Conservation (phyloP, 305 asterid genomes). For the Solanum hybrid region DNA sequence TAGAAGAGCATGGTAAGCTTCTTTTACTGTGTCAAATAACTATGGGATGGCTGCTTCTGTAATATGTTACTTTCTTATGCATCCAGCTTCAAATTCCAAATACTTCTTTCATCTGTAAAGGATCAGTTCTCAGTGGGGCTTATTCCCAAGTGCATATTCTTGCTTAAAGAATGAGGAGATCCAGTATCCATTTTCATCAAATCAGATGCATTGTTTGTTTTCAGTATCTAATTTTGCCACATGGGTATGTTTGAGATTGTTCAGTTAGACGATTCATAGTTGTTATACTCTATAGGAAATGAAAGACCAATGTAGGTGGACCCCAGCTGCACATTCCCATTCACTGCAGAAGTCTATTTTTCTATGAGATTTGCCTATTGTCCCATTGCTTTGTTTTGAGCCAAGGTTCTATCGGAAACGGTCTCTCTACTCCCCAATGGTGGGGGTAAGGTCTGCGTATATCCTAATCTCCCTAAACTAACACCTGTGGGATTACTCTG, state of each 20-base stretch:
- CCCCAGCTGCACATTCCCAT: not conserved
- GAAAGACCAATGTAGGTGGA: not conserved
- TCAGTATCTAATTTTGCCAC: not conserved
- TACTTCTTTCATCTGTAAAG: not conserved
- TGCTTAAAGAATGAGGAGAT: not conserved
- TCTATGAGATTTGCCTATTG: not conserved
- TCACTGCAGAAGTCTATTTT: not conserved
- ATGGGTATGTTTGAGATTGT: not conserved
- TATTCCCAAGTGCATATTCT: not conserved
- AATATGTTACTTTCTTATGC: not conserved
- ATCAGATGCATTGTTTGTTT: not conserved
- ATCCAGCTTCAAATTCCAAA: not conserved
- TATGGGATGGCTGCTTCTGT: not conserved
- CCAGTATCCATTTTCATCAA: not conserved
- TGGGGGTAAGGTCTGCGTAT: not conserved
- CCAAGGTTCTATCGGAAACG: not conserved
- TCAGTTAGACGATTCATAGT: not conserved
- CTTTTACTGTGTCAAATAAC: not conserved
- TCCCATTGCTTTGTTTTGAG: not conserved
- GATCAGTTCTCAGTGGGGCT: not conserved
- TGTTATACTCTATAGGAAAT: not conserved
- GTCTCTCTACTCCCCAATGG: not conserved
- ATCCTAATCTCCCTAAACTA: not conserved
- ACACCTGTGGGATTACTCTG: not conserved
- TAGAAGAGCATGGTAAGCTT: conserved; percentile 79